Percentiles rank a stretch among this genome's conserved stretches.
Evolutionary conservation across 305 asterid species (phyloP).

Genomic region (Fraxinus platypoda): DNA sequence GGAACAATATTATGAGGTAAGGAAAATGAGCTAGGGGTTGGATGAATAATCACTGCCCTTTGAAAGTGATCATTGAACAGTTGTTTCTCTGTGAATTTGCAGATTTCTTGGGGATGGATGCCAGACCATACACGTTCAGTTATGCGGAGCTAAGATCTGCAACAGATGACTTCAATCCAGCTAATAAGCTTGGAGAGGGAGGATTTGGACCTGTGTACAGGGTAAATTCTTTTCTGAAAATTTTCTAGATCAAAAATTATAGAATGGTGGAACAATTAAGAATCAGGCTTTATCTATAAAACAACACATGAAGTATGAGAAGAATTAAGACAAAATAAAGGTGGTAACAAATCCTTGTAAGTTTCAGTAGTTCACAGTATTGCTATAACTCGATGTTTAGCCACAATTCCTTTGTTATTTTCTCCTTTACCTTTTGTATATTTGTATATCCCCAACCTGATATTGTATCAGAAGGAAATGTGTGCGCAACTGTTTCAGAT

Average conservation of each 20-base stretch:
- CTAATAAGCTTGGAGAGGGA: constrained; percentile 83
- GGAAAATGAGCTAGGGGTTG: neutral
- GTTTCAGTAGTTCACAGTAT: neutral
- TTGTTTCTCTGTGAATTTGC: constrained; percentile 26
- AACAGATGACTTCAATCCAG: constrained; percentile 56
- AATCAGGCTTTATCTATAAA: neutral
- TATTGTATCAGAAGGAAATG: neutral
- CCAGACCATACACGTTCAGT: constrained; percentile 64
- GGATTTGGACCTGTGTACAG: constrained; percentile 89
- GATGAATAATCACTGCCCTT: neutral
- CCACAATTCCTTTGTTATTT: neutral
- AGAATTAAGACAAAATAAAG: neutral
- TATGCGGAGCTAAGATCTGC: constrained; percentile 65
- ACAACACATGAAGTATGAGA: neutral
- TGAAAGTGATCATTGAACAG: neutral
- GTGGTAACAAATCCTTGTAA: neutral
- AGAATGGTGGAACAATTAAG: constrained; percentile 1
- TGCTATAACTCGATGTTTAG: neutral
- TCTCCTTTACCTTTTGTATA: neutral
- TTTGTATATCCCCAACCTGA: neutral
- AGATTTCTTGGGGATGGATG: constrained; percentile 71
- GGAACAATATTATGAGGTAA: neutral
- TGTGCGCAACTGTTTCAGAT: neutral
- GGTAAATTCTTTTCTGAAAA: constrained; percentile 38
- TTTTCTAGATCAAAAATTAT: neutral